A percentile compares a stretch with the other conserved stretches of the same genome.
Evolutionary conservation across 192 early-diverging fungal species (phyloP).

Genomic region (Coemansia sp.): DNA sequence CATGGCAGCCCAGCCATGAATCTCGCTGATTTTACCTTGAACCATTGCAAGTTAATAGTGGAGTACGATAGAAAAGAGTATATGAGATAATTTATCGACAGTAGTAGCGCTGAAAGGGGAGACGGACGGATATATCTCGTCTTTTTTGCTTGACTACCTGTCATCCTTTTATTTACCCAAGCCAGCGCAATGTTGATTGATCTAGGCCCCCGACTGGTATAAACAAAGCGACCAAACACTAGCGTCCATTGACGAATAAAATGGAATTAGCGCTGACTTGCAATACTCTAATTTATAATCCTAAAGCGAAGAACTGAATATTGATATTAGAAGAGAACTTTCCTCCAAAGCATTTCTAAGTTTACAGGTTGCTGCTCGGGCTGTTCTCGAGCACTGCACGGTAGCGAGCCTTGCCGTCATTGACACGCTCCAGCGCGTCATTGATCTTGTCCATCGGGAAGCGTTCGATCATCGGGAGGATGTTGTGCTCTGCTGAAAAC

Average conservation of each 20-base stretch:
- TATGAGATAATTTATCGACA: not conserved
- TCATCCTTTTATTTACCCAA: not conserved
- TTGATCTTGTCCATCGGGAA: slow-evolving; percentile 65
- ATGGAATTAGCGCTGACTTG: not conserved
- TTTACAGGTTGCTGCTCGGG: slow-evolving; percentile 13
- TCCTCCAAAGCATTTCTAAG: no score
- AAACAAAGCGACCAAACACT: not conserved
- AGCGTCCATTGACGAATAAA: not conserved
- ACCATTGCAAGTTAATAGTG: slow-evolving; percentile 15
- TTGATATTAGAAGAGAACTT: no score
- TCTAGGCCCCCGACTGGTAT: not conserved
- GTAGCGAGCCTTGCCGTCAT: slow-evolving; percentile 68
- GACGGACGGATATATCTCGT: not conserved
- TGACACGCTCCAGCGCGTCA: slow-evolving; percentile 62
- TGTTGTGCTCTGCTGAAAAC: slow-evolving; percentile 64
- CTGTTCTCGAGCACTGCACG: slow-evolving; percentile 63
- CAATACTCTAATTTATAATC: no score
- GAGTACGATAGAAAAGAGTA: not conserved
- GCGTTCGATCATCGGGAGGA: slow-evolving; percentile 67
- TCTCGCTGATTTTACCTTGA: slow-evolving; percentile 34
- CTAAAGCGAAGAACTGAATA: not conserved
- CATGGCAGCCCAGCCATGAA: slow-evolving; percentile 53
- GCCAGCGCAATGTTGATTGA: not conserved
- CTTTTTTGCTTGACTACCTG: not conserved
- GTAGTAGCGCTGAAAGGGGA: not conserved